These are phyloP conservation scores for Neonectria coccinea DNA, from an alignment of 2,329 filamentous ascomycete species.

Conservation along the genomic window DNA sequence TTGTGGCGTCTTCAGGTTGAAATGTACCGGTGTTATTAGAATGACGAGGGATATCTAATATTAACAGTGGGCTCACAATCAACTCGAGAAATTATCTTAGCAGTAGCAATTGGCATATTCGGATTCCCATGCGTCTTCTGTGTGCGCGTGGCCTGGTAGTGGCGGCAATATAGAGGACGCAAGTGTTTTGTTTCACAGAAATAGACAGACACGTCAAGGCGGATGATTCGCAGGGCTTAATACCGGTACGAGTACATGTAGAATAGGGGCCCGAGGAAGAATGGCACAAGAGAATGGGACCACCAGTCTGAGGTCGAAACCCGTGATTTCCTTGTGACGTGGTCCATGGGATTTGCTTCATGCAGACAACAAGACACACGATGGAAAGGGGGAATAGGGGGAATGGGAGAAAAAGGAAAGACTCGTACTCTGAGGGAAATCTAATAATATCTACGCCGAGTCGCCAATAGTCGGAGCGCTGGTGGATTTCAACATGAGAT, in stretches of 20 bases:
- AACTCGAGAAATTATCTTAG: background rate
- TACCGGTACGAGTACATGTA: conserved; percentile 13
- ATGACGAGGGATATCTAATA: background rate
- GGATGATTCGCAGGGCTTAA: conserved; percentile 17
- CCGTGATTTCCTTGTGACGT: background rate
- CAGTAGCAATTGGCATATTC: background rate
- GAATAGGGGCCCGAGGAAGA: conserved; percentile 17
- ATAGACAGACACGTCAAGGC: conserved; percentile 18
- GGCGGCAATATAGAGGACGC: background rate
- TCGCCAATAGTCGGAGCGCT: conserved; percentile 14
- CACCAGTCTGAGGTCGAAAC: background rate
- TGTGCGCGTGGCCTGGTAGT: conserved; percentile 17
- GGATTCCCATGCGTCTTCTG: background rate
- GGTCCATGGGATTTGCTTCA: background rate
- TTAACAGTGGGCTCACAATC: background rate
- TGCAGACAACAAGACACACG: background rate
- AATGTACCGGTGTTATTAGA: background rate
- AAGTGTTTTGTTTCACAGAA: conserved; percentile 19
- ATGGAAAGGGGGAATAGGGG: background rate
- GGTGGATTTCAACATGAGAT: conserved; percentile 8
- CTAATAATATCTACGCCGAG: conserved; percentile 3
- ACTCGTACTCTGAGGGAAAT: background rate
- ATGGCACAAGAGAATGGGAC: background rate
- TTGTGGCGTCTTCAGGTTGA: background rate
- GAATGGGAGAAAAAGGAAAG: background rate